phyloP scores from a whole-genome alignment of 1,284 basidiomycete genomes.

The Laetiporus sulphureus region DNA sequence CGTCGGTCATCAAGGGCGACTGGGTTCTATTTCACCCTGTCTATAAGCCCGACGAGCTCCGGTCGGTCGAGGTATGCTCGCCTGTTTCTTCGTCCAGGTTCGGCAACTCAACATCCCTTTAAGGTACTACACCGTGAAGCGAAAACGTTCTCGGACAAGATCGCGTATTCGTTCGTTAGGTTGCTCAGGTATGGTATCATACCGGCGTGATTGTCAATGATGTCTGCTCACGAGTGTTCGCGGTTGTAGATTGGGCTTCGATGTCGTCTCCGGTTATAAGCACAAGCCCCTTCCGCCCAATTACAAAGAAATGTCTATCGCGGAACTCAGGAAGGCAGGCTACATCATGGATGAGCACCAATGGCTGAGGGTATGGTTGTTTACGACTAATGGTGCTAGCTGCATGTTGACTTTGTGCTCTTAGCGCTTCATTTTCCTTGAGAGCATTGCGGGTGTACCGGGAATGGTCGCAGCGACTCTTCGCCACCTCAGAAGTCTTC shows the following conservation, averaged over 20 bases:
- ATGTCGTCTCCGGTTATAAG: constrained; percentile 77
- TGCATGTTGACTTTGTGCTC: not conserved
- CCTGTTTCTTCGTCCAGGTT: not conserved
- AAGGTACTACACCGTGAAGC: constrained; percentile 69
- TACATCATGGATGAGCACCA: constrained; percentile 66
- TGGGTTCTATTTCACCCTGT: constrained; percentile 85
- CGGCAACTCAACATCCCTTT: not conserved
- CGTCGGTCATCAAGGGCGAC: constrained; percentile 46
- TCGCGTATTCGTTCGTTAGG: constrained; percentile 61
- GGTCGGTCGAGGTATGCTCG: constrained; percentile 55
- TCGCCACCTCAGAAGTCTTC: constrained; percentile 76
- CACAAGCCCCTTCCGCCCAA: constrained; percentile 59
- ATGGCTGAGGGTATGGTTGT: constrained; percentile 63
- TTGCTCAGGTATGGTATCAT: constrained; percentile 37
- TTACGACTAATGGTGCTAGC: not conserved
- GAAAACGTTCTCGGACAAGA: constrained; percentile 64
- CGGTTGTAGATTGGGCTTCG: constrained; percentile 56
- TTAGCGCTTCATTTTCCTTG: constrained; percentile 82
- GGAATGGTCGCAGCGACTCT: constrained; percentile 91
- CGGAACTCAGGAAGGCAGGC: constrained; percentile 67
- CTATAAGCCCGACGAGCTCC: constrained; percentile 73
- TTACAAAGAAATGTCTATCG: constrained; percentile 51
- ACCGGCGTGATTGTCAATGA: not conserved
- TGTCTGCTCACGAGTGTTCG: not conserved
- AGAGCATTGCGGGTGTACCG: constrained; percentile 88